Conservation (phyloP, 148 eudicot genomes). For the Diospyros lotus region DNA sequence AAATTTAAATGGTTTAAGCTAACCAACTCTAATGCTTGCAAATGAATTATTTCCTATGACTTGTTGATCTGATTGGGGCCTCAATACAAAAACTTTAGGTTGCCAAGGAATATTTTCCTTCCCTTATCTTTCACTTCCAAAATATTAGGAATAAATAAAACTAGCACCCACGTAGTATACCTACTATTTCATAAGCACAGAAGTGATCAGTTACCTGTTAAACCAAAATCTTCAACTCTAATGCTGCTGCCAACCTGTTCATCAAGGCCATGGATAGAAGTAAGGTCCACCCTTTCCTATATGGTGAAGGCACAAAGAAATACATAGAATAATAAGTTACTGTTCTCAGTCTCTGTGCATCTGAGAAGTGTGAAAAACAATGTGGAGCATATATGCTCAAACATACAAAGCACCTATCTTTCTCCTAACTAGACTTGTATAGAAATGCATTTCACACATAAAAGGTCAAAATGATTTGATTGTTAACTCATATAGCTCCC, state of each 20-base stretch:
- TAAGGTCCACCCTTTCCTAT: slow-evolving; percentile 32
- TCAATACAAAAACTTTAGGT: background rate
- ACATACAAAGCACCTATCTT: no score
- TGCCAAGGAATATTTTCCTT: slow-evolving; percentile 29
- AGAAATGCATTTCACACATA: no score
- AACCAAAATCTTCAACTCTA: slow-evolving; percentile 27
- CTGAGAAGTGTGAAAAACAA: background rate
- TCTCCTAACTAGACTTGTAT: no score
- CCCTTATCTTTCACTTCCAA: background rate
- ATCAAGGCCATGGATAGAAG: slow-evolving; percentile 15
- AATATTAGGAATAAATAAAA: background rate
- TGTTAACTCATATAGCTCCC: no score
- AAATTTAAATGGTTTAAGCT: background rate
- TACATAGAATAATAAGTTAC: background rate
- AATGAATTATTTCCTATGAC: slow-evolving; percentile 2
- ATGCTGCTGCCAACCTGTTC: slow-evolving; percentile 23
- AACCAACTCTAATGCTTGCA: background rate
- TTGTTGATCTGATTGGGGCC: slow-evolving; percentile 15
- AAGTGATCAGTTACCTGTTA: slow-evolving; percentile 38
- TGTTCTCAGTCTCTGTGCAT: background rate
- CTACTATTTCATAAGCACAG: background rate
- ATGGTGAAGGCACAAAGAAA: background rate
- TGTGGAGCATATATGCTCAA: background rate
- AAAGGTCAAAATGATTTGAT: no score
- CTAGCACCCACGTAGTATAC: no score